Evolutionary conservation across 495 filamentous ascomycete species (phyloP).

Genomic region (Penicillium canescens): DNA sequence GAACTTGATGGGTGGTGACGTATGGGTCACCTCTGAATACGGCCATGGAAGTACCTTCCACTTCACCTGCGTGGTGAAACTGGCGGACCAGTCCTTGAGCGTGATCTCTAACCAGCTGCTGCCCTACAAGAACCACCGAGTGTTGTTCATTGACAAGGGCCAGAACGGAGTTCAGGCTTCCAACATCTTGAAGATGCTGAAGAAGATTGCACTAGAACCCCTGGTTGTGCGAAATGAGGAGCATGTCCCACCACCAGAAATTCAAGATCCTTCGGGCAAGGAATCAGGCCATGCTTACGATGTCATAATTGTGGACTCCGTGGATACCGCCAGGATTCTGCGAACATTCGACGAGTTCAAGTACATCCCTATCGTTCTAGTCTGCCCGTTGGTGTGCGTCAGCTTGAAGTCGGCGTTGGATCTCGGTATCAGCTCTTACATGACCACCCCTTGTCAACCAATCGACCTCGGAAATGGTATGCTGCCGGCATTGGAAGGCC

Average conservation of each 20-base stretch:
- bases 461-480: conserved; percentile 98
- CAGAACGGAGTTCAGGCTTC: conserved; percentile 70
- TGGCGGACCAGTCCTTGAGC: conserved; percentile 78
- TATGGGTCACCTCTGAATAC: conserved; percentile 95
- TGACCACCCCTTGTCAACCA: conserved; percentile 94
- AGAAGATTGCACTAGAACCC: conserved; percentile 75
- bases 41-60: conserved; percentile 94
- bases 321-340: conserved; percentile 81
- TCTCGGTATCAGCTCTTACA: conserved; percentile 95
- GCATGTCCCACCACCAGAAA: conserved; percentile 61
- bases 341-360: conserved; percentile 92
- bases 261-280: conserved; percentile 53
- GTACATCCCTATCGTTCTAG: conserved; percentile 92
- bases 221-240: conserved; percentile 72
- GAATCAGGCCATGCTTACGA: conserved; percentile 76
- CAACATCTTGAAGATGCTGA: conserved; percentile 78
- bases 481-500: conserved; percentile 94
- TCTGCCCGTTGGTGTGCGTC: conserved; percentile 89
- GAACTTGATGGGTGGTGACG: conserved; percentile 94
- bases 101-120: conserved; percentile 81
- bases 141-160: conserved; percentile 95
- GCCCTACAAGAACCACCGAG: conserved; percentile 84
- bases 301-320: conserved; percentile 95
- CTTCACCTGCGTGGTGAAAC: conserved; percentile 92
- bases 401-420: conserved; percentile 94